Evolutionary conservation across 179 eudicot species (phyloP).

Genomic region (Beta macrorhiza): DNA sequence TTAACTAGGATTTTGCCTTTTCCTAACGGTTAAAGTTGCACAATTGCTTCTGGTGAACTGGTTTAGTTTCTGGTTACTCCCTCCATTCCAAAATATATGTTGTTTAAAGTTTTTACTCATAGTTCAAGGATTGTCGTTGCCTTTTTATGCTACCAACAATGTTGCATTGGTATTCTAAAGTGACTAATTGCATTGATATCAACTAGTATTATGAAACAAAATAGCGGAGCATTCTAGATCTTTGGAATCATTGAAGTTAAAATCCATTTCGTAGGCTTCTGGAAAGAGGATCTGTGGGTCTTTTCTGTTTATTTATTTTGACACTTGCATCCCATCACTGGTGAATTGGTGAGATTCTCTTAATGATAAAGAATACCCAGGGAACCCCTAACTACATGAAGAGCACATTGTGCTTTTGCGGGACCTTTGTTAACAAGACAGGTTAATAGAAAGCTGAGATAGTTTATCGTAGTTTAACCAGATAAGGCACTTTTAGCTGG

Average conservation of each 20-base stretch:
- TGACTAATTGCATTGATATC: background rate
- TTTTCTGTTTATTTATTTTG: background rate
- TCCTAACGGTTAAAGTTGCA: background rate
- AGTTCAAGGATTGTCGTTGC: background rate
- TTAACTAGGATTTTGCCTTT: background rate
- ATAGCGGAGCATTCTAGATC: background rate
- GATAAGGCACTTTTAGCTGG: background rate
- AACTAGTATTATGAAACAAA: background rate
- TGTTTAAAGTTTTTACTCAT: background rate
- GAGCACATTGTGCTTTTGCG: background rate
- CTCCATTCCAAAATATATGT: background rate
- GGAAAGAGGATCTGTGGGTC: background rate
- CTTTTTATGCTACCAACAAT: background rate
- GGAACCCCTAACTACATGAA: background rate
- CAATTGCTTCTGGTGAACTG: background rate
- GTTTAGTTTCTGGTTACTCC: background rate
- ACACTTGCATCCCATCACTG: background rate
- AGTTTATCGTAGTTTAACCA: background rate
- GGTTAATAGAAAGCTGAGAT: background rate
- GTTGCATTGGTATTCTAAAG: background rate
- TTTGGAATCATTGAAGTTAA: background rate
- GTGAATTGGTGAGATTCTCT: background rate
- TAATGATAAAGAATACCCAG: background rate
- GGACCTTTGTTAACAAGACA: background rate
- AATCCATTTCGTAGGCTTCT: background rate